Conservation (phyloP, 257 asterid genomes). For the Cruciata laevipes region DNA sequence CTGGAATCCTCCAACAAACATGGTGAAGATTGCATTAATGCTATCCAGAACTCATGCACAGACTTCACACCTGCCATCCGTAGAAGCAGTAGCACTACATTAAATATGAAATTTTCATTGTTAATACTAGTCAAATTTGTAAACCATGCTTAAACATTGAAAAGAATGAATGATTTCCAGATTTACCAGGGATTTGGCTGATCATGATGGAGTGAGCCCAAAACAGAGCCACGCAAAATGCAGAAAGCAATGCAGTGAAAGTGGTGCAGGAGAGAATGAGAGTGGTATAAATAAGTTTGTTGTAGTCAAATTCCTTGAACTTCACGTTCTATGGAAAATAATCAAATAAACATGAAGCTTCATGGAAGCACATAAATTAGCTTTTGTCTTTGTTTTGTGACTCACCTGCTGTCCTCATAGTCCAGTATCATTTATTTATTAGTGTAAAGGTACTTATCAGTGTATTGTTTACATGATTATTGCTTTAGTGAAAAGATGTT, state of each 20-base stretch:
- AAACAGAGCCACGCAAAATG: too few relatives aligned
- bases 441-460: too few relatives aligned
- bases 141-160: background rate
- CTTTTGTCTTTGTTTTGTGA: background rate
- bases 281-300: background rate
- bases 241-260: background rate
- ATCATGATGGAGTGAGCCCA: background rate
- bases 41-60: background rate
- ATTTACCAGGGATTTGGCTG: background rate
- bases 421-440: too few relatives aligned
- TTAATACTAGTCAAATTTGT: too few relatives aligned
- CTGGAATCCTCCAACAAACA: background rate
- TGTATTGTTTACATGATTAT: too few relatives aligned
- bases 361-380: background rate
- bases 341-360: background rate
- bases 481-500: background rate
- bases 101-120: background rate
- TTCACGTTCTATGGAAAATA: background rate
- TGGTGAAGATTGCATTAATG: background rate
- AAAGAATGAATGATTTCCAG: background rate
- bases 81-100: background rate
- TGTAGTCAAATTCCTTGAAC: background rate
- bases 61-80: background rate
- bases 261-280: background rate
- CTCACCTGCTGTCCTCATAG: background rate